phyloP scores from a whole-genome alignment of 1,139 yeast genomes.

The Scheffersomyces cryptocercus region DNA sequence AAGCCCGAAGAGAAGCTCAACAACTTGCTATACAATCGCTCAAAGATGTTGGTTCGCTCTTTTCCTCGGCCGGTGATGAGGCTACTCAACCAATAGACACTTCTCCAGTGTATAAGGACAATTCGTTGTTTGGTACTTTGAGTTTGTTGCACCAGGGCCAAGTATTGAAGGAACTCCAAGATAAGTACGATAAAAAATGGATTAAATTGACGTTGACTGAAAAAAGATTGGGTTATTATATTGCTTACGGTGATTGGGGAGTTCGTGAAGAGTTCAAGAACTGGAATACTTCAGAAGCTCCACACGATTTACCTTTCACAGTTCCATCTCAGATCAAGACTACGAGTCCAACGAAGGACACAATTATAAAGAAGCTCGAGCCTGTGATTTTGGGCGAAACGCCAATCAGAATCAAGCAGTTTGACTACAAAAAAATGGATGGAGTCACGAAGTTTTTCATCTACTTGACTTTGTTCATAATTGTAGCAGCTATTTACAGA shows the following conservation, averaged over 20 bases:
- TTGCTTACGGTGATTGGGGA: constrained; percentile 67
- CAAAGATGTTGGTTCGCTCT: constrained; percentile 43
- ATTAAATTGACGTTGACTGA: constrained; percentile 40
- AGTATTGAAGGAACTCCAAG: constrained; percentile 54
- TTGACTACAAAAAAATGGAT: constrained; percentile 53
- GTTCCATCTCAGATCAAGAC: constrained; percentile 34
- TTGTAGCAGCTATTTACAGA: constrained; percentile 47
- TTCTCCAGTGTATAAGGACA: constrained; percentile 49
- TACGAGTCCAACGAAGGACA: constrained; percentile 23
- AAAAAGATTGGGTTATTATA: constrained; percentile 54
- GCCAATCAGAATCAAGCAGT: constrained; percentile 49
- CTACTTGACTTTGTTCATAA: constrained; percentile 43
- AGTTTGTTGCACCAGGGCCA: constrained; percentile 61
- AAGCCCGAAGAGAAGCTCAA: constrained; percentile 36
- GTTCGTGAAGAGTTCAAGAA: constrained; percentile 56
- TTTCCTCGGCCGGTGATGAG: constrained; percentile 36
- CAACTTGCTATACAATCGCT: constrained; percentile 43
- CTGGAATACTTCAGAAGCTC: constrained; percentile 41
- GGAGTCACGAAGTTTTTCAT: constrained; percentile 55
- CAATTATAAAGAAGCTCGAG: constrained; percentile 29
- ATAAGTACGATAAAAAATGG: constrained; percentile 56
- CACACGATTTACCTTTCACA: constrained; percentile 59
- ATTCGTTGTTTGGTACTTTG: constrained; percentile 43
- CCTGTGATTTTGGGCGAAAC: constrained; percentile 51
- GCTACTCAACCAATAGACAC: constrained; percentile 56